Percentiles rank a stretch among this genome's conserved stretches.
Evolutionary conservation across 805 yeast genomes (phyloP).

Genomic region (Kazachstania psychrophila): DNA sequence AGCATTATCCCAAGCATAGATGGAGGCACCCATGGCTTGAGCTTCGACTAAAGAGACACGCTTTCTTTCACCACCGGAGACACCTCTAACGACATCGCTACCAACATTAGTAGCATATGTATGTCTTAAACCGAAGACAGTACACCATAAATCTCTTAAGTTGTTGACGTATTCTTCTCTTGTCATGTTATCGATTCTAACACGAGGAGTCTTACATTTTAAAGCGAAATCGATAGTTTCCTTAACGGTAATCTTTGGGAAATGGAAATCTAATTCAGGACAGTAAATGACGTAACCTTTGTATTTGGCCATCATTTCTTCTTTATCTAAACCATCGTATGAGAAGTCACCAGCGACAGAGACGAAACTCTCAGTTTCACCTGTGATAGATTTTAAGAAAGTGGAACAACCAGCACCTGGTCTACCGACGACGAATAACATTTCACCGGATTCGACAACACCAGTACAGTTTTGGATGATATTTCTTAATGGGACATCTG

Average conservation of each 20-base stretch:
- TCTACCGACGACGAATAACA: slow-evolving; percentile 45
- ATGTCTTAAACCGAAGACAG: slow-evolving; percentile 48
- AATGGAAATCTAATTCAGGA: slow-evolving; percentile 43
- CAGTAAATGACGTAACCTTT: slow-evolving; percentile 43
- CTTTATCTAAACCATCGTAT: slow-evolving; percentile 42
- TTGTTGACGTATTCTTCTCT: slow-evolving; percentile 33
- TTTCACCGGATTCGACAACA: slow-evolving; percentile 41
- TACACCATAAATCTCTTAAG: slow-evolving; percentile 34
- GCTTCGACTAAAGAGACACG: slow-evolving; percentile 65
- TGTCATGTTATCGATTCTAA: slow-evolving; percentile 36
- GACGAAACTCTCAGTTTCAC: slow-evolving; percentile 35
- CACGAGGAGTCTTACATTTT: slow-evolving; percentile 40
- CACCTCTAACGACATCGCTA: slow-evolving; percentile 58
- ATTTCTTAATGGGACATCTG: slow-evolving; percentile 28
- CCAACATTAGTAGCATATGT: slow-evolving; percentile 58
- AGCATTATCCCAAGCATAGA: slow-evolving; percentile 60
- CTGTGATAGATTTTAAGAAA: slow-evolving; percentile 38
- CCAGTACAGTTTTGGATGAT: slow-evolving; percentile 37
- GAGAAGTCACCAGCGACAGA: slow-evolving; percentile 34
- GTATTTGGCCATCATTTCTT: slow-evolving; percentile 39
- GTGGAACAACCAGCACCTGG: slow-evolving; percentile 64
- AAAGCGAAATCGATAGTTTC: slow-evolving; percentile 44
- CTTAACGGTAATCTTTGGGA: slow-evolving; percentile 43
- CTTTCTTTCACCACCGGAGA: slow-evolving; percentile 66
- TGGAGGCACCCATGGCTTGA: slow-evolving; percentile 41